Base-by-base conservation (phyloP, 2,329 filamentous ascomycete species). In the Calonectria honghensis region DNA sequence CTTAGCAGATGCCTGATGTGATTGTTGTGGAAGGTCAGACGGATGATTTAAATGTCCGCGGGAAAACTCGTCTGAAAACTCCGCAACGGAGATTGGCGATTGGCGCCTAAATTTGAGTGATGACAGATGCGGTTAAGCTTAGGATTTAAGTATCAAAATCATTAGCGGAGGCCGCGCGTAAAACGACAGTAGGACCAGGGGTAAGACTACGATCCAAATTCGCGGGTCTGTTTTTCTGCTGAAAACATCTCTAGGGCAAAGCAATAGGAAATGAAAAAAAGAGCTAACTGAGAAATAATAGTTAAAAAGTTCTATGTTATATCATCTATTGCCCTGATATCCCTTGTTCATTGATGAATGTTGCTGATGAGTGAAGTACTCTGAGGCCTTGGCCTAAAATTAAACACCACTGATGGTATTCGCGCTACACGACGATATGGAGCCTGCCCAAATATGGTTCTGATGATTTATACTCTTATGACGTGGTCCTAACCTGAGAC, bases 101-200 rank as follows among this genome's bases (percentile, higher is more conserved):
- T 29, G 24, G 24, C 10, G 16, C 14, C 37, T 13, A 39, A 39
- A 63, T 14, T 41, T 63, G 57, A 16, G 27, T 27, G 27, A 63
- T 13, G 24, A 63, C 35, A 27, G 27, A 51, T 41, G 20, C 7
- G 37, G 52, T 52, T 68, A 68, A 68, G 70, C 48, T 68, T 63
- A 57, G 54, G 18, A 66, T 65, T 73, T 65, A 65, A 51, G 16
- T 39, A 51, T 48, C 50, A 51, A 66, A 73, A 69, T 69, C 6
- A 65, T 24, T 39, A 59, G 37, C 54, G 13, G 11, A 52, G 57
- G 66, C 50, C 57, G 32, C 50, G 66, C 50, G 66, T 73, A 54
- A 69, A 31, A 52, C 27, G 29, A 32, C 11, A 29, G 71, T 20
- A 13, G 31, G 66, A 51, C 48, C 14, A 54, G 24, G 71, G 68